Percentiles rank a stretch among this genome's conserved stretches.
These are phyloP conservation scores for Priceomyces castillae DNA, from an alignment of 805 yeast species.

Conservation along the genomic window DNA sequence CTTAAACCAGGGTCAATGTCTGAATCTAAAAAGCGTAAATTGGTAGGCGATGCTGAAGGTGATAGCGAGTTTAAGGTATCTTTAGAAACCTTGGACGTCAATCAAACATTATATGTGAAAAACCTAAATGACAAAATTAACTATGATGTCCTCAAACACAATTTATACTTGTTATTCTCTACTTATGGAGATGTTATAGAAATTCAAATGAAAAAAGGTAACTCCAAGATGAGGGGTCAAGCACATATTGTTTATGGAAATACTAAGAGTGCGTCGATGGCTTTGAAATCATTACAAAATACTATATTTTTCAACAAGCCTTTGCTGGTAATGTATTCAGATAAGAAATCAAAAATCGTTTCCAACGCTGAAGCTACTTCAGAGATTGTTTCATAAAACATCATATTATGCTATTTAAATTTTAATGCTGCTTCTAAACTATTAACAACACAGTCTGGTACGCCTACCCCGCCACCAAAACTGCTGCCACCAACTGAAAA, in stretches of 20 bases:
- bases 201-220: constrained; percentile 36
- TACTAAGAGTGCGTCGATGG: constrained; percentile 49
- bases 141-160: constrained; percentile 43
- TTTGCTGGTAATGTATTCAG: constrained; percentile 41
- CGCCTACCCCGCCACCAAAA: constrained; percentile 75
- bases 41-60: background rate
- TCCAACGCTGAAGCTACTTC: constrained; percentile 5
- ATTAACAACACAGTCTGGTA: constrained; percentile 78
- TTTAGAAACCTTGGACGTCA: constrained; percentile 11
- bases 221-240: constrained; percentile 56
- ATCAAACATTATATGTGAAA: constrained; percentile 54
- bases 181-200: constrained; percentile 65
- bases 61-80: constrained; percentile 6
- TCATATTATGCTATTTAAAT: constrained; percentile 4
- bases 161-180: constrained; percentile 56
- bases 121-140: constrained; percentile 60
- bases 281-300: constrained; percentile 46
- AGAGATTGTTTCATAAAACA: constrained; percentile 3
- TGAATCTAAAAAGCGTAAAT: constrained; percentile 2
- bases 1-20: background rate
- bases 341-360: constrained; percentile 24
- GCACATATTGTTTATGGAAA: constrained; percentile 59
- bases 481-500: constrained; percentile 77
- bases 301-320: constrained; percentile 53
- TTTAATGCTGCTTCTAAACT: constrained; percentile 54